Evolutionary conservation across 257 asterid genomes (phyloP).

Genomic region (Apocynum venetum): DNA sequence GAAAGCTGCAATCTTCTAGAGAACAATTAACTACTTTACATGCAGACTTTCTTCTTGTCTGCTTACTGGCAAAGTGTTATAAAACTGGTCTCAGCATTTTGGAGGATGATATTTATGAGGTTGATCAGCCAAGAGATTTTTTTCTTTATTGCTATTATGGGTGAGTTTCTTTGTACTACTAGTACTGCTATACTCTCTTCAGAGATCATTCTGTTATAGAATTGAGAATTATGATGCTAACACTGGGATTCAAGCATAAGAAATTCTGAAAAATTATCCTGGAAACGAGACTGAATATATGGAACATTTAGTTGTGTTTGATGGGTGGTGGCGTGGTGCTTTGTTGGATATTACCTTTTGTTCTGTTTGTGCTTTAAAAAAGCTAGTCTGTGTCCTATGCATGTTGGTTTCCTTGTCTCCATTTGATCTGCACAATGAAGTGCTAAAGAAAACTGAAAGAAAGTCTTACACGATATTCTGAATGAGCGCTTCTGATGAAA

Average conservation of each 20-base stretch:
- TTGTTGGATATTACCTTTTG: neutral
- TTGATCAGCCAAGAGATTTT: slow-evolving; percentile 86
- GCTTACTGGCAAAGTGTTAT: slow-evolving; percentile 77
- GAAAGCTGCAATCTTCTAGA: slow-evolving; percentile 65
- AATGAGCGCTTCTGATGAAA: neutral
- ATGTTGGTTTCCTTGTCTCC: neutral
- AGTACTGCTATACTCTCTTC: neutral
- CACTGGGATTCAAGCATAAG: neutral
- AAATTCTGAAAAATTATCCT: neutral
- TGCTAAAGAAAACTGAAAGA: too few species aligned
- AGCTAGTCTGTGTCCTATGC: neutral
- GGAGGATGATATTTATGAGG: slow-evolving; percentile 69
- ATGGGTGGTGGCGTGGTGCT: neutral
- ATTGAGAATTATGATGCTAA: neutral
- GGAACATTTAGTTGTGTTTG: neutral
- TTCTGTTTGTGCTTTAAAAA: neutral
- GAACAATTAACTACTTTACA: slow-evolving; percentile 85
- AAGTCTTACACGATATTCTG: neutral
- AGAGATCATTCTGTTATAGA: neutral
- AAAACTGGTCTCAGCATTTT: slow-evolving; percentile 67
- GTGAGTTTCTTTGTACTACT: slow-evolving; percentile 34
- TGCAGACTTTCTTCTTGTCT: slow-evolving; percentile 80
- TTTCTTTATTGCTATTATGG: slow-evolving; percentile 88
- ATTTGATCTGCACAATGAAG: neutral
- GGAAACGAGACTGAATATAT: neutral